Evolutionary conservation across 2,329 filamentous ascomycete species (phyloP), one percentile per base, ranked within the genome.

Genomic region (Fusarium sublunatum): DNA sequence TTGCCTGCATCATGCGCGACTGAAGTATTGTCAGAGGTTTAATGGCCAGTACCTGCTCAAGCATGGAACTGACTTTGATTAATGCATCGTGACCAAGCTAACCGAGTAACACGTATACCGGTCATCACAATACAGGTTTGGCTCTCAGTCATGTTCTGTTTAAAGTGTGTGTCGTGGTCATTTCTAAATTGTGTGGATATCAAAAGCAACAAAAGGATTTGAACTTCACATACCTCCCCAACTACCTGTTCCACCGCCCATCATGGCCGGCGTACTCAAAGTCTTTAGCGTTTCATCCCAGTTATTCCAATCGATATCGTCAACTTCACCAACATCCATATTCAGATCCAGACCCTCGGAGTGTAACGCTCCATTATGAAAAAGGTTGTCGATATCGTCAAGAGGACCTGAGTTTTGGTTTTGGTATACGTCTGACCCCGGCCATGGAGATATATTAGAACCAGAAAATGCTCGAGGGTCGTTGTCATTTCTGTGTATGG

Each of bases 301-400:
- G 35, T 67, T 60, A 28, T 60, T 48, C 63, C 63, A 66, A 7
- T 66, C 63, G 3, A 66, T 66, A 6, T 66, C 63, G 4, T 57
- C 63, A n/a, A 67, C 48, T 19, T 67, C 63, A 2, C 59, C 54
- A 9, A 64, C 53, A 7, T 66, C 63, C 29, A 61, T 53, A 6
- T 48, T 53, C 13, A 66, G 22, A 26, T 67, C 63, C 19, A 65
- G 45, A 2, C 46, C 32, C 5, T 31, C n/a, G 19, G 45, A 22
- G 4, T 44, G 22, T 0, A 48, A 25, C 10, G 24, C 9, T 7
- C 32, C 38, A 11, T 53, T 26, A 13, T 58, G 61, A 9, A 65
- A 65, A 6, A 51, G 13, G 2, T 45, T 46, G 5, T 51, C 32
- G 5, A 63, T 50, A n/a, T 51, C 52, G 2, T 34, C 48, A 3